A percentile compares a stretch with the other conserved stretches of the same genome.
phyloP scores from a whole-genome alignment of 768 basidiomycete genomes.

The Pleurotus giganteus region DNA sequence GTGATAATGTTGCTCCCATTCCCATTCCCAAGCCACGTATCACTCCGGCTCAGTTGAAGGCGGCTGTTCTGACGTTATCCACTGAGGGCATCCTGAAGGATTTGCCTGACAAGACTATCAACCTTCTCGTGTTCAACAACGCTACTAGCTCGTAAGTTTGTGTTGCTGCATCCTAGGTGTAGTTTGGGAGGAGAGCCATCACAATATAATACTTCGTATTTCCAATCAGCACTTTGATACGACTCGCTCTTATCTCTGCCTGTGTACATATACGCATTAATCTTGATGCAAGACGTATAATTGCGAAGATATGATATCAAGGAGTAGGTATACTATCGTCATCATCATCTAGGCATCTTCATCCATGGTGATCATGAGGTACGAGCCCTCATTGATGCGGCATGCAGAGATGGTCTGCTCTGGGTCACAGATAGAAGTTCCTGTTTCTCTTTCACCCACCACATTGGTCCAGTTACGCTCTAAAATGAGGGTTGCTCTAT shows the following conservation, averaged over 20 bases:
- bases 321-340: no score
- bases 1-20: background rate
- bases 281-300: no score
- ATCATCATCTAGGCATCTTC: no score
- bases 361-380: background rate
- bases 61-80: slow-evolving; percentile 62
- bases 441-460: background rate
- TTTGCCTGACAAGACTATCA: slow-evolving; percentile 55
- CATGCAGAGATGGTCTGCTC: background rate
- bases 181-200: background rate
- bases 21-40: slow-evolving; percentile 34
- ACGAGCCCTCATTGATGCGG: background rate
- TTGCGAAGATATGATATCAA: no score
- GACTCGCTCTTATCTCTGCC: background rate
- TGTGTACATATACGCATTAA: background rate
- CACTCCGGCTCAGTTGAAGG: slow-evolving; percentile 74
- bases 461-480: background rate
- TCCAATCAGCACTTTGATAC: background rate
- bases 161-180: background rate
- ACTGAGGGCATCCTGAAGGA: slow-evolving; percentile 47
- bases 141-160: slow-evolving; percentile 37
- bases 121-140: slow-evolving; percentile 82
- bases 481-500: background rate
- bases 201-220: background rate
- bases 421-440: background rate